Conservation (phyloP, 805 yeast species). For the Isabelozyma heimii region DNA sequence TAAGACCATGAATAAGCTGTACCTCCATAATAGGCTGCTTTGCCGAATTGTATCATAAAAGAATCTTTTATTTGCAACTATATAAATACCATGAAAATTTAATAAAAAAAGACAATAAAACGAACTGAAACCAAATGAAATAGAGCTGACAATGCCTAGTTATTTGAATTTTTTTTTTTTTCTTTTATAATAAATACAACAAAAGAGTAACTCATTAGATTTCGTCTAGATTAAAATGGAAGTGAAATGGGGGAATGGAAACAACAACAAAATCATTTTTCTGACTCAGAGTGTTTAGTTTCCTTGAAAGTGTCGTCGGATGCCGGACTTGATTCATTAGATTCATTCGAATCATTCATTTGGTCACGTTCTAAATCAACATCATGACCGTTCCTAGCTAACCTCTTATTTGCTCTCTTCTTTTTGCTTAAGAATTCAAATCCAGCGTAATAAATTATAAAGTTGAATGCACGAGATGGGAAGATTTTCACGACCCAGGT, state of each 20-base stretch:
- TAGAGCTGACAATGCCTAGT: neutral
- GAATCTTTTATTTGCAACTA: neutral
- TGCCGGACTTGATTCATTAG: neutral
- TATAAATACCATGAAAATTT: neutral
- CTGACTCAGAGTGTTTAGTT: neutral
- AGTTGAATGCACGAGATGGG: conserved; percentile 57
- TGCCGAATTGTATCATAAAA: too few relatives aligned
- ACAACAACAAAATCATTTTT: too few relatives aligned
- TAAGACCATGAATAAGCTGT: too few relatives aligned
- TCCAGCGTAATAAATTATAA: conserved; percentile 34
- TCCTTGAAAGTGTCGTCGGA: neutral
- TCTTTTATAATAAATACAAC: neutral
- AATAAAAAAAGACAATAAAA: neutral
- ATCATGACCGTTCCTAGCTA: neutral
- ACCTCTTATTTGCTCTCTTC: conserved; percentile 6
- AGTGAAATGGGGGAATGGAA: neutral
- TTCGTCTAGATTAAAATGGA: neutral
- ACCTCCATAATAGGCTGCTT: neutral
- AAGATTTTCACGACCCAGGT: conserved; percentile 60
- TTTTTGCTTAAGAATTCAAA: conserved; percentile 32
- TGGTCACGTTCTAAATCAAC: neutral
- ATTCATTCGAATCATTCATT: neutral
- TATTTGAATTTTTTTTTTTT: too few relatives aligned
- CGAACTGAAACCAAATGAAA: neutral
- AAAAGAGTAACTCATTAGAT: neutral